Conservation (phyloP, 495 filamentous ascomycete genomes). For the Neurospora discreta region DNA sequence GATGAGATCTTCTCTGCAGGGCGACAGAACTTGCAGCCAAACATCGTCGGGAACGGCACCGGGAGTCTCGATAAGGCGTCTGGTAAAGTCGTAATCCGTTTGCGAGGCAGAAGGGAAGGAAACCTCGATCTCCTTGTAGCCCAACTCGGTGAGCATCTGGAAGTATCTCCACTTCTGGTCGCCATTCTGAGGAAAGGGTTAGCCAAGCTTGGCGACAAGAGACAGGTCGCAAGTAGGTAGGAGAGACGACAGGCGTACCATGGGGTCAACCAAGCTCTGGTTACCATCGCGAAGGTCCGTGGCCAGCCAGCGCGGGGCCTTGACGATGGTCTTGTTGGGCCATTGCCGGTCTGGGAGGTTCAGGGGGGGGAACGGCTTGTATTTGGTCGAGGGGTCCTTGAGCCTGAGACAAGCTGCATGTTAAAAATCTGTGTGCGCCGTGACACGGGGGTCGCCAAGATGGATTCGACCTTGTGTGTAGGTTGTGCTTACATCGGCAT, state of each 20-base stretch:
- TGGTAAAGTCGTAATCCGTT: conserved; percentile 92
- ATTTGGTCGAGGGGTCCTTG: conserved; percentile 88
- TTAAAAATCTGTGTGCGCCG: conserved; percentile 10
- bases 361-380: conserved; percentile 64
- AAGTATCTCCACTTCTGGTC: conserved; percentile 95
- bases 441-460: conserved; percentile 4
- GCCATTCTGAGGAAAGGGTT: conserved; percentile 49
- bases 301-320: conserved; percentile 74
- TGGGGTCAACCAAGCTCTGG: conserved; percentile 78
- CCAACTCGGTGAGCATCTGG: conserved; percentile 83
- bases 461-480: background rate
- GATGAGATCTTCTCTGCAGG: conserved; percentile 90
- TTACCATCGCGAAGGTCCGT: conserved; percentile 84
- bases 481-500: conserved; percentile 30
- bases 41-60: conserved; percentile 86
- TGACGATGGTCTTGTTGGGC: conserved; percentile 70
- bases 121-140: conserved; percentile 97
- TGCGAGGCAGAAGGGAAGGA: conserved; percentile 91
- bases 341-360: conserved; percentile 82
- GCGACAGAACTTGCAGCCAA: conserved; percentile 88
- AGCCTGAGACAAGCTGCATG: conserved; percentile 48
- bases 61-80: conserved; percentile 75
- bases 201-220: conserved; percentile 9
- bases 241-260: conserved; percentile 44
- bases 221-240: background rate